Base-by-base conservation (phyloP, 2,329 filamentous ascomycete genomes). In the Aspergillus spinulosporus region DNA sequence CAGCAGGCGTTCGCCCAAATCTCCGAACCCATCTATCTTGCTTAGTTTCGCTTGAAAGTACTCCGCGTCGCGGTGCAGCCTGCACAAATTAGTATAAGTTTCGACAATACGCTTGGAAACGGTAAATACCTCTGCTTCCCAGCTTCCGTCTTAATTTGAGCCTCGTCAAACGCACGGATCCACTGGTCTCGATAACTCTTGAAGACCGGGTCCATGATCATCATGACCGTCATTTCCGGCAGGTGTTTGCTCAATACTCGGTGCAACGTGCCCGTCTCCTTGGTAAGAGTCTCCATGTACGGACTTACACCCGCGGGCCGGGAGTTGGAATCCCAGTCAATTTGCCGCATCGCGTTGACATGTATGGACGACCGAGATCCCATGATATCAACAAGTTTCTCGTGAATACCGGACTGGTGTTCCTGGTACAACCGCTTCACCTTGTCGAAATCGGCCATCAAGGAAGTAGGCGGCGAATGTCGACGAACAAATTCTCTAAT, bases 301-400 rank as follows among this genome's bases (percentile, higher is more conserved):
- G 84, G 71, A 64, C 87, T 90, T 5, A 82, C 79, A 12, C 75
- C 70, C 55, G 72, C 71, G 49, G 74, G 68, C 42, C 76, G 77
- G 8, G 68, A 72, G 45, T 77, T 74, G 9, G 76, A 68, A 62
- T 93, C 87, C 88, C 91, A 96, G 61, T 90, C 80, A 42, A 92
- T 83, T 48, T 84, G 83, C 68, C 84, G 87, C 78, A 96, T 87
- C 26, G 85, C 83, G 68, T 86, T 88, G 39, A 90, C 86, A 67
- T 93, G 91, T 5, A 87, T 78, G 3, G 84, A 78, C 1, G 90
- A 90, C 3, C 92, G 85, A 1, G 85, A 85, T 54, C 86, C 88
- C 89, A 97, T 95, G 51, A 97, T 96, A 62, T 96, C 91, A 14
- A 96, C 89, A 1, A 97, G 79, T 71, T 97, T 97, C 68, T 96